Percentiles rank a stretch among this genome's conserved stretches.
phyloP scores from a whole-genome alignment of 495 filamentous ascomycete species.

The Tuber melanosporum region DNA sequence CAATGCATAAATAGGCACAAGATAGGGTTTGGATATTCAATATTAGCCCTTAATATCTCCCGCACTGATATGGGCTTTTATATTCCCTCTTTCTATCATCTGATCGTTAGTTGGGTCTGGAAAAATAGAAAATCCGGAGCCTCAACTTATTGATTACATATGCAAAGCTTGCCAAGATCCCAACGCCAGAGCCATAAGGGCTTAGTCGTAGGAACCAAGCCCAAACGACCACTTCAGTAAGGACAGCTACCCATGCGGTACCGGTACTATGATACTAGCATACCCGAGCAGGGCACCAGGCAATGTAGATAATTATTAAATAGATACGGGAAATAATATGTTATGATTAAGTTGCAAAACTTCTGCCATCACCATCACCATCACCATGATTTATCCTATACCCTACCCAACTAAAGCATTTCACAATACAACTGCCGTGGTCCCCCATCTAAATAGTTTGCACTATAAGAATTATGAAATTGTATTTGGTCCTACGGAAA shows the following conservation, averaged over 20 bases:
- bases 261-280: too few relatives aligned
- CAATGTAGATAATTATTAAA: too few relatives aligned
- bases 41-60: not conserved
- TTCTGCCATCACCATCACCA: too few relatives aligned
- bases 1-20: constrained; percentile 3
- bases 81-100: not conserved
- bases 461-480: too few relatives aligned
- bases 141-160: not conserved
- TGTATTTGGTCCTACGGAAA: too few relatives aligned
- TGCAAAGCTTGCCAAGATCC: not conserved
- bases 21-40: not conserved
- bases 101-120: not conserved
- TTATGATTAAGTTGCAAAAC: too few relatives aligned
- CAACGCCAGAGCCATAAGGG: not conserved
- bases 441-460: too few relatives aligned
- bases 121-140: constrained; percentile 6
- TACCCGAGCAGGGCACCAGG: too few relatives aligned
- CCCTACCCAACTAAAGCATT: too few relatives aligned
- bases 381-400: too few relatives aligned
- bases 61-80: not conserved
- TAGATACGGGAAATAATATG: too few relatives aligned
- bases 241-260: not conserved
- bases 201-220: not conserved
- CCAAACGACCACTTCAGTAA: not conserved
- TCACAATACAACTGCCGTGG: too few relatives aligned